Conservation (phyloP, 805 yeast genomes). For the Candida odintsovae region DNA sequence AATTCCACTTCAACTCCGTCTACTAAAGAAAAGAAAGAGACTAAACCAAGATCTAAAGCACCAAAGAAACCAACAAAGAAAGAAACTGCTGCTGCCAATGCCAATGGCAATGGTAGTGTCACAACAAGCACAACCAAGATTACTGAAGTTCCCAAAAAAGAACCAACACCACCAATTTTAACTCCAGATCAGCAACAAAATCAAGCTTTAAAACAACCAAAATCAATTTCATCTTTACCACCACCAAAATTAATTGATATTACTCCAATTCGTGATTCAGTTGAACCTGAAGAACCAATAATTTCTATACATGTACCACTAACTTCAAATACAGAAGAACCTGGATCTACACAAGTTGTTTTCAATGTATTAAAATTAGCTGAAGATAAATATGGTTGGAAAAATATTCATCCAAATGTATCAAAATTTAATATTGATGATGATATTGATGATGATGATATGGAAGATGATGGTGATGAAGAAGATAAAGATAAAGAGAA, state of each 20-base stretch:
- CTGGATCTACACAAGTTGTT: conserved; percentile 58
- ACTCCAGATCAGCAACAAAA: conserved; percentile 17
- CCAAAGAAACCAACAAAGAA: not conserved
- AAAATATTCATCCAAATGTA: conserved; percentile 60
- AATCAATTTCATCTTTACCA: conserved; percentile 13
- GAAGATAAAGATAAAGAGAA: conserved; percentile 33
- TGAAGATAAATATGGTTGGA: conserved; percentile 83
- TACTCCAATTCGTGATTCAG: not conserved
- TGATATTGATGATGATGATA: conserved; percentile 50
- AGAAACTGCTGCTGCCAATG: not conserved
- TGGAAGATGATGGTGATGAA: conserved; percentile 40
- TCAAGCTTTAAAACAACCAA: conserved; percentile 15
- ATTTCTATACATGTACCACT: conserved; percentile 53
- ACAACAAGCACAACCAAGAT: too few relatives aligned
- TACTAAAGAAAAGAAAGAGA: not conserved
- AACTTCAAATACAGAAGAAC: conserved; percentile 40
- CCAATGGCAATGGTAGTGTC: not conserved
- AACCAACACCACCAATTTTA: conserved; percentile 3
- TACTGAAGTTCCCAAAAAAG: conserved; percentile 7
- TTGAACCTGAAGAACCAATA: conserved; percentile 34
- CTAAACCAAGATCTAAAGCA: conserved; percentile 1
- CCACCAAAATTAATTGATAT: conserved; percentile 17
- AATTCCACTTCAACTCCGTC: not conserved
- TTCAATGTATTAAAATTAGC: conserved; percentile 69
- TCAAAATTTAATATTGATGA: conserved; percentile 48